Conservation (phyloP, 345 rosid genomes). For the Hibiscus trionum region DNA sequence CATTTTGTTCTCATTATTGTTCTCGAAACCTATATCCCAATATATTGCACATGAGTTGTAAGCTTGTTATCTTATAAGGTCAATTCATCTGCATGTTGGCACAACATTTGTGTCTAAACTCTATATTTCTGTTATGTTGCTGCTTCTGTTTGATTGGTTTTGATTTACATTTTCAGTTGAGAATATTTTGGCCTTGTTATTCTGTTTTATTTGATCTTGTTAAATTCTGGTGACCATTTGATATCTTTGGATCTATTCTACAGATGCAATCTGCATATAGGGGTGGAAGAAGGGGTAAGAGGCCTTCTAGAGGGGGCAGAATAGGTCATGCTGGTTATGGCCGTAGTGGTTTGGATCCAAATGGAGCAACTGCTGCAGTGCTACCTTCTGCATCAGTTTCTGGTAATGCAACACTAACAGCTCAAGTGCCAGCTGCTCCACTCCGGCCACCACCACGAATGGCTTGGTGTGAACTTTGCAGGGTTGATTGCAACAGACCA, state of each 20-base stretch:
- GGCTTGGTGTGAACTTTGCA: constrained; percentile 40
- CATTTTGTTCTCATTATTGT: neutral
- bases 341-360: neutral
- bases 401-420: constrained; percentile 13
- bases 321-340: constrained; percentile 17
- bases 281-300: constrained; percentile 26
- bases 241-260: constrained; percentile 12
- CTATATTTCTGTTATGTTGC: neutral
- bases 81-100: neutral
- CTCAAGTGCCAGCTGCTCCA: constrained; percentile 20
- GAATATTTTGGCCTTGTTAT: neutral
- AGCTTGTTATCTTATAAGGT: neutral
- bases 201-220: constrained; percentile 1
- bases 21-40: neutral
- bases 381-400: constrained; percentile 12
- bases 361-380: neutral
- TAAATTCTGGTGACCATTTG: constrained; percentile 2
- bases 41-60: neutral
- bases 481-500: constrained; percentile 34
- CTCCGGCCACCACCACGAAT: constrained; percentile 20
- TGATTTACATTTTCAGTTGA: neutral
- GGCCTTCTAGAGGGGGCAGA: constrained; percentile 19
- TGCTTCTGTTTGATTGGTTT: neutral
- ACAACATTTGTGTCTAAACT: neutral
- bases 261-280: constrained; percentile 26